Percentiles rank a stretch among this genome's conserved stretches.
phyloP scores from a whole-genome alignment of 805 yeast species.

The Millerago galiae region DNA sequence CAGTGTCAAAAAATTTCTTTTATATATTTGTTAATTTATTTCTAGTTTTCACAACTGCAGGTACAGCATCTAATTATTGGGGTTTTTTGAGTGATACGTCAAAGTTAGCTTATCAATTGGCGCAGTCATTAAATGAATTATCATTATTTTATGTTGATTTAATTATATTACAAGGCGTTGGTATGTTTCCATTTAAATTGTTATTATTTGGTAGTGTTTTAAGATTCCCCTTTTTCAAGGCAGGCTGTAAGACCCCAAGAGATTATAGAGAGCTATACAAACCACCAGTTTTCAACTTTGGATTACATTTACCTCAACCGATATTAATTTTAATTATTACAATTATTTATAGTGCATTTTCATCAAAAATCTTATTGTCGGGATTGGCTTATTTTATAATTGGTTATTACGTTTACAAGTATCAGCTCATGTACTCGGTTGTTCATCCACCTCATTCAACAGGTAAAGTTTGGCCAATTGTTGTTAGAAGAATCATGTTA shows the following conservation, averaged over 20 bases:
- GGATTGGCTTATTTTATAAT: conserved; percentile 78
- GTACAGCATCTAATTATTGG: conserved; percentile 81
- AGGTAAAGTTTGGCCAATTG: conserved; percentile 92
- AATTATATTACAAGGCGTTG: conserved; percentile 73
- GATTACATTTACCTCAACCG: conserved; percentile 88
- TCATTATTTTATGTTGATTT: conserved; percentile 89
- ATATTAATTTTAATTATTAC: conserved; percentile 78
- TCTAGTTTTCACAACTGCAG: conserved; percentile 88
- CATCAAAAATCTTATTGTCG: conserved; percentile 78
- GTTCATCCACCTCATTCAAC: conserved; percentile 96
- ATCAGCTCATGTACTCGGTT: conserved; percentile 82
- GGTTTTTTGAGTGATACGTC: conserved; percentile 83
- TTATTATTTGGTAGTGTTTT: conserved; percentile 72
- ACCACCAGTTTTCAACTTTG: conserved; percentile 91
- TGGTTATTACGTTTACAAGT: conserved; percentile 87
- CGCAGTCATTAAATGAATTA: conserved; percentile 70
- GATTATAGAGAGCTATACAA: conserved; percentile 68
- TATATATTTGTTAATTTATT: conserved; percentile 92
- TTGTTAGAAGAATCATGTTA: conserved; percentile 72
- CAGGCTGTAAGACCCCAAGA: conserved; percentile 72
- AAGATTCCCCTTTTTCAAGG: conserved; percentile 62
- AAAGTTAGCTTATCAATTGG: conserved; percentile 79
- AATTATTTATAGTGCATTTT: conserved; percentile 80
- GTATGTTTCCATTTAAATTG: conserved; percentile 86
- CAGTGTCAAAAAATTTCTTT: conserved; percentile 89